These are phyloP conservation scores for Carex sylvatica DNA, from an alignment of 202 grass and related monocot genomes.

Conservation along the genomic window DNA sequence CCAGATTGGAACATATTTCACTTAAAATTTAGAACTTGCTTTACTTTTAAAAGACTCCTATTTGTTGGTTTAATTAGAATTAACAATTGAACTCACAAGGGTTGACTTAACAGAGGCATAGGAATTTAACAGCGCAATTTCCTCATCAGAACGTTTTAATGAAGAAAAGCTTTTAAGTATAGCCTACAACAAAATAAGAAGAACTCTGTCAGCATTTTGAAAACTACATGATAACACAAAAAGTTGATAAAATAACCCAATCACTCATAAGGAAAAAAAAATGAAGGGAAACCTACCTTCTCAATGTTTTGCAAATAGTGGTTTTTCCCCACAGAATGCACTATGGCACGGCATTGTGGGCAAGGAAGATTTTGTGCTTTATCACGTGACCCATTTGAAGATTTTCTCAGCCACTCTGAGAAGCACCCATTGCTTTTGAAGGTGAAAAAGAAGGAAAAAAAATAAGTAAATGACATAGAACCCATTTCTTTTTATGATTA, in stretches of 20 bases:
- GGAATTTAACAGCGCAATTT: constrained; percentile 74
- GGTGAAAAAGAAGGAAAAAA: constrained; percentile 2
- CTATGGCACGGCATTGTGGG: constrained; percentile 76
- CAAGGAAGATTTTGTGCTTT: constrained; percentile 57
- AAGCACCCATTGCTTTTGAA: constrained; percentile 89
- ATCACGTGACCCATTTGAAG: constrained; percentile 49
- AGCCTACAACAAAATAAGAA: constrained; percentile 59
- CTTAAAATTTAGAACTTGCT: neutral
- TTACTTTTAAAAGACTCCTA: constrained; percentile 16
- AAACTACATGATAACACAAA: constrained; percentile 1
- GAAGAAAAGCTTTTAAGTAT: constrained; percentile 73
- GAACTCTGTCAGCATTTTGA: constrained; percentile 10
- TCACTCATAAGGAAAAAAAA: constrained; percentile 12
- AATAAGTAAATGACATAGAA: neutral
- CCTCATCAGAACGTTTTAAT: constrained; percentile 73
- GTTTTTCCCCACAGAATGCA: constrained; percentile 93
- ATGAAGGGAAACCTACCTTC: constrained; percentile 43
- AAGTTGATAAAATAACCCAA: constrained; percentile 11
- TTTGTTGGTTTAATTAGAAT: neutral
- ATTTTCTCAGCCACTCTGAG: constrained; percentile 96
- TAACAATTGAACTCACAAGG: constrained; percentile 50
- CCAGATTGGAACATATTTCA: neutral
- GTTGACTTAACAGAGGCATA: constrained; percentile 85
- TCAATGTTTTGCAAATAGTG: constrained; percentile 96
- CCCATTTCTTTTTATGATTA: neutral